Base-by-base conservation (phyloP, 371 early-diverging fungal genomes). In the Mortierella sp. region DNA sequence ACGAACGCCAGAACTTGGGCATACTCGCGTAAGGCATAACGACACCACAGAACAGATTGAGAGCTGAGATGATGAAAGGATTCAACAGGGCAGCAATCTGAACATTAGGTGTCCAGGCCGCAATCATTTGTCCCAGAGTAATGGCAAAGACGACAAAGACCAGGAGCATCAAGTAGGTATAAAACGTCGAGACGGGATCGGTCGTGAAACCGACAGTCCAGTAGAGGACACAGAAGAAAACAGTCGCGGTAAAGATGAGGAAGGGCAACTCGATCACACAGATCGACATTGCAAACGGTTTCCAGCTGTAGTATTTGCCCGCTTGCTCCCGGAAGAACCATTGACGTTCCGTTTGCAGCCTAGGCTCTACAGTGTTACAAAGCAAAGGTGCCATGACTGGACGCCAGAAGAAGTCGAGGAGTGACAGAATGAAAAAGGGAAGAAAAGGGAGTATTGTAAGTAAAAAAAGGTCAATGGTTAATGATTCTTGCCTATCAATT, bases 1-100 rank as follows among this genome's bases (percentile, higher is more conserved):
- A 95, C 0, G 89, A 75, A n/a, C 92, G 87, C 95, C 96, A 96
- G 88, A 97, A 95, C 46, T 80, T 71, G 21, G 96, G 95, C 94
- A 96, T 95, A 8, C 88, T 82, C 11, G 72, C 38, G 29, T 92
- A 90, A 8, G 95, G 92, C 71, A 95, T 93, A 81, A 95, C 91
- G 56, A 95, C 91, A 89, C 96, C 95, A 58, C 93, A 92, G 88
- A 95, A 95, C 75, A 96, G 82, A 79, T 92, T 91, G 84, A 95
- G 87, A 58, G 94, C 89, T 1, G 95, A 91, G 46, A 94, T 91
- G 73, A 95, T 90, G 84, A 96, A 93, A 4, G 96, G 95, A 51
- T 94, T 93, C 81, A 95, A 81, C 54, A 96, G 89, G 18, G 94
- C 91, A 2, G 95, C 94, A 29, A 95, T 86, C 21, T 79, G 83